Conservation (phyloP, 345 rosid genomes). For the Hibiscus syriacus region DNA sequence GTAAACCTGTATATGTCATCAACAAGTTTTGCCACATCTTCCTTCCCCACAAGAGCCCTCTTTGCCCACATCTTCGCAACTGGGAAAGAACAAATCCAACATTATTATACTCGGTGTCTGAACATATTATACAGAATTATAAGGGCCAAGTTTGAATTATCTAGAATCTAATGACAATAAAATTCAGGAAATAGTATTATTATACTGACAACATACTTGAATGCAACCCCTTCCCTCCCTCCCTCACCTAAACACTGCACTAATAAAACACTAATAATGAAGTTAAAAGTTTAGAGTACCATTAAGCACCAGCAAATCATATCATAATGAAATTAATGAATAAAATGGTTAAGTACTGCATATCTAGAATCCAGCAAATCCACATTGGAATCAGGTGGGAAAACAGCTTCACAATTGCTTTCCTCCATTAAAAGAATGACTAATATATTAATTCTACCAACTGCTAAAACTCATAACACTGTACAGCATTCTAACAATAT, state of each 20-base stretch:
- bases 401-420: not conserved
- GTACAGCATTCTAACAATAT: not conserved
- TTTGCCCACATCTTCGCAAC: slow-evolving; percentile 70
- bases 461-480: not conserved
- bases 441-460: not conserved
- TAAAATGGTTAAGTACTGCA: not conserved
- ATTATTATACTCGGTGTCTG: not conserved
- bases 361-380: not conserved
- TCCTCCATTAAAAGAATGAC: not conserved
- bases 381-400: not conserved
- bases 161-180: not conserved
- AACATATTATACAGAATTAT: not conserved
- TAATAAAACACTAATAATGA: not conserved
- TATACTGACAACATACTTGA: not conserved
- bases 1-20: slow-evolving; percentile 83
- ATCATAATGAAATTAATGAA: not conserved
- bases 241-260: not conserved
- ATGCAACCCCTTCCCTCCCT: not conserved
- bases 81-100: slow-evolving; percentile 18
- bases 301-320: not conserved
- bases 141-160: not conserved
- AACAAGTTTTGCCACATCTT: slow-evolving; percentile 78
- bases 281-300: not conserved
- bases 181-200: not conserved
- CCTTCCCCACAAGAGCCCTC: slow-evolving; percentile 63